Evolutionary conservation across 2,329 filamentous ascomycete species (phyloP).

Genomic region (Aureobasidium sp.): DNA sequence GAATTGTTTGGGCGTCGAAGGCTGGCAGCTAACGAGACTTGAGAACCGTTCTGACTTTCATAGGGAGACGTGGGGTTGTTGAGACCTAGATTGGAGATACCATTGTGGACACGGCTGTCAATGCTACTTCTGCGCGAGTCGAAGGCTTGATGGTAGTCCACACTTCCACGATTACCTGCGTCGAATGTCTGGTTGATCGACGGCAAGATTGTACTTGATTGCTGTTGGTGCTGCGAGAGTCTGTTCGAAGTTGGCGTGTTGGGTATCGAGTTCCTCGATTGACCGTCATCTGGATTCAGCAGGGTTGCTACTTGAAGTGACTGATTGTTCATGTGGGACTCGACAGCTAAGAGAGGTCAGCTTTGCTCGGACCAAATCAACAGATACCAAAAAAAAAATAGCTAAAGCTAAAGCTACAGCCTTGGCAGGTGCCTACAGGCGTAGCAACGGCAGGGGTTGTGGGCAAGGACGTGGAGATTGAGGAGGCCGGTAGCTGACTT

Average conservation of each 20-base stretch:
- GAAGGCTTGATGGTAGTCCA: constrained; percentile 42
- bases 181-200: constrained; percentile 50
- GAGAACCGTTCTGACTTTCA: constrained; percentile 68
- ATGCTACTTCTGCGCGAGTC: constrained; percentile 68
- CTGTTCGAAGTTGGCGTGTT: constrained; percentile 37
- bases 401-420: background rate
- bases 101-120: constrained; percentile 69
- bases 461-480: background rate
- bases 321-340: constrained; percentile 26
- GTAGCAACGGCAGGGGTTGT: background rate
- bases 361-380: background rate
- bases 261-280: constrained; percentile 35
- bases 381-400: background rate
- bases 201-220: constrained; percentile 37
- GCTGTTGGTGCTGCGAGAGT: constrained; percentile 21
- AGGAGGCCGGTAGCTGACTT: constrained; percentile 19
- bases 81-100: constrained; percentile 62
- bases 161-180: constrained; percentile 23
- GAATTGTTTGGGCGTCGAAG: constrained; percentile 48
- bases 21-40: constrained; percentile 64
- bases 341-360: background rate
- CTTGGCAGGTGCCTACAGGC: background rate
- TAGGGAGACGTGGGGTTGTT: constrained; percentile 56
- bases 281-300: constrained; percentile 44
- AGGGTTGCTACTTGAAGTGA: constrained; percentile 43